A percentile compares a stretch with the other conserved stretches of the same genome.
Evolutionary conservation across 2,329 filamentous ascomycete species (phyloP).

Genomic region (Hymenoscyphus fraxineus): DNA sequence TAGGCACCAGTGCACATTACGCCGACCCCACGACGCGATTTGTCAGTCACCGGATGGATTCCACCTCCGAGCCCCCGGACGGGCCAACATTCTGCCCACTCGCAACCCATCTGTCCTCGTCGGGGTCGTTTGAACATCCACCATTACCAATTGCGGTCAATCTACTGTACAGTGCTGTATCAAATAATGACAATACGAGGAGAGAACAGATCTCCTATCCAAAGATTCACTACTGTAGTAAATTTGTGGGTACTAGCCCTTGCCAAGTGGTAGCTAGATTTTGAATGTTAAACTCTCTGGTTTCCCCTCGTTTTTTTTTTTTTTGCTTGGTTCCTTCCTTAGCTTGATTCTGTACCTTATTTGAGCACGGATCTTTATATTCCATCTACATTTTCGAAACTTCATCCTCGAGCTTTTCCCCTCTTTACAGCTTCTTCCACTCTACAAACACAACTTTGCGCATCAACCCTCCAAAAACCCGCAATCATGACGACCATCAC

Average conservation of each 20-base stretch:
- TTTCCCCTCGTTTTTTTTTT: too few relatives aligned
- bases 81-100: neutral
- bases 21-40: neutral
- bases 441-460: neutral
- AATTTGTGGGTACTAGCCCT: neutral
- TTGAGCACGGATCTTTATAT: too few relatives aligned
- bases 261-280: neutral
- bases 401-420: neutral
- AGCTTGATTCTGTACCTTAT: too few relatives aligned
- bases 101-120: neutral
- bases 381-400: too few relatives aligned
- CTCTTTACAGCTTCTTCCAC: neutral
- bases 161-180: neutral
- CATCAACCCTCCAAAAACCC: neutral
- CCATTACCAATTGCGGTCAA: neutral
- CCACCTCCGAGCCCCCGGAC: neutral
- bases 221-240: neutral
- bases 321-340: too few relatives aligned
- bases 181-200: neutral
- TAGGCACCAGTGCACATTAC: neutral
- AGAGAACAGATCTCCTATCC: neutral
- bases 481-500: constrained; percentile 29
- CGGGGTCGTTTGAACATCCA: neutral
- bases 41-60: neutral
- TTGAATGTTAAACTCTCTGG: neutral